These are phyloP conservation scores for Ligustrum vulgare DNA, from an alignment of 257 asterid genomes.

Conservation along the genomic window DNA sequence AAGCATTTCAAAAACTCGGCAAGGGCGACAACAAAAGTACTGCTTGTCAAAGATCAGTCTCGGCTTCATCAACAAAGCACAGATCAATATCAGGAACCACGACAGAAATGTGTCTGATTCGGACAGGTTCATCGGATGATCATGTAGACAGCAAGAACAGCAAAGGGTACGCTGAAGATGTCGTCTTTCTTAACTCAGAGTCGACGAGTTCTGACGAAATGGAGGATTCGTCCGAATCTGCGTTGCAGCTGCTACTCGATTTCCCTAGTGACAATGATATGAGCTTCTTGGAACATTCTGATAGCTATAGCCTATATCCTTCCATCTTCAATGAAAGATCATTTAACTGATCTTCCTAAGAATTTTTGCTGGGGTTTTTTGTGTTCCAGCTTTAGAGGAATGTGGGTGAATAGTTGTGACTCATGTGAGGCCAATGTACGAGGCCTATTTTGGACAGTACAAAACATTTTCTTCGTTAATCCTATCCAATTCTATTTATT, in stretches of 20 bases:
- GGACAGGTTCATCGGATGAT: conserved; percentile 29
- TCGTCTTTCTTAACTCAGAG: conserved; percentile 27
- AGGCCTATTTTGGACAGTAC: neutral
- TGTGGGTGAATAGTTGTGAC: neutral
- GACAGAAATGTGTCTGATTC: conserved; percentile 30
- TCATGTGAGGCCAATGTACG: neutral
- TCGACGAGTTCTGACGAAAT: conserved; percentile 50
- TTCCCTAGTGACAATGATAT: conserved; percentile 68
- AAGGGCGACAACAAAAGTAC: conserved; percentile 23
- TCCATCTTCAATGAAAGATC: conserved; percentile 26
- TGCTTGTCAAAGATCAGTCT: conserved; percentile 32
- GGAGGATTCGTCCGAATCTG: conserved; percentile 82
- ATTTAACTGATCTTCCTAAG: neutral
- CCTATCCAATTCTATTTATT: neutral
- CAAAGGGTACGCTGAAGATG: conserved; percentile 28
- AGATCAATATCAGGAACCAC: conserved; percentile 52
- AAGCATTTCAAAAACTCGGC: conserved; percentile 49
- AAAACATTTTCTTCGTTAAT: neutral
- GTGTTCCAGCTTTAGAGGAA: neutral
- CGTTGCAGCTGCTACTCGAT: conserved; percentile 78
- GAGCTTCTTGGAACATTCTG: conserved; percentile 72
- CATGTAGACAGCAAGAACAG: conserved; percentile 20
- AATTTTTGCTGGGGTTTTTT: neutral
- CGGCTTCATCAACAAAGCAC: conserved; percentile 46
- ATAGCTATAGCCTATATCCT: conserved; percentile 38